Conservation (phyloP, 1,284 basidiomycete species). For the Apiotrichum gracile region DNA sequence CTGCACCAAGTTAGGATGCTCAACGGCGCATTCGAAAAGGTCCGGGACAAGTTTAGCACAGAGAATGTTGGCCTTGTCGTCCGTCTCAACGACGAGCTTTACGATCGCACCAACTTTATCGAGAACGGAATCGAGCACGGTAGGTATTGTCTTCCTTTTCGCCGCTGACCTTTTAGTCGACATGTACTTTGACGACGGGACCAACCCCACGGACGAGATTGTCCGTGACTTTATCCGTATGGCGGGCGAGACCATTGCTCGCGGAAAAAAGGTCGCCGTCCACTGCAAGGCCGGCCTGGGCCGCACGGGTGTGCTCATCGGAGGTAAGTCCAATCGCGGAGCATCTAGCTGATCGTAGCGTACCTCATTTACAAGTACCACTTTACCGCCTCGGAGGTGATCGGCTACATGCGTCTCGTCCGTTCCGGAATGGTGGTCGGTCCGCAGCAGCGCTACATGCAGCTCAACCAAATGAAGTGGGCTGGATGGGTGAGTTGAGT, state of each 20-base stretch:
- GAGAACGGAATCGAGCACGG: constrained; percentile 79
- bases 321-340: constrained; percentile 44
- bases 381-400: constrained; percentile 97
- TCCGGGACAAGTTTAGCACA: constrained; percentile 85
- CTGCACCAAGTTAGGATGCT: constrained; percentile 50
- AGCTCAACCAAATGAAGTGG: constrained; percentile 92
- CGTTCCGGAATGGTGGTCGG: constrained; percentile 89
- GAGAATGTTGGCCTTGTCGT: constrained; percentile 86
- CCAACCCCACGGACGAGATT: constrained; percentile 79
- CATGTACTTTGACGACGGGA: constrained; percentile 95
- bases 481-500: constrained; percentile 82
- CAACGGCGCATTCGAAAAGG: constrained; percentile 72
- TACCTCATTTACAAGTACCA: constrained; percentile 99
- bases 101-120: constrained; percentile 77
- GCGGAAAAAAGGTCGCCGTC: constrained; percentile 74
- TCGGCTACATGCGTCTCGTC: constrained; percentile 96
- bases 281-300: constrained; percentile 57
- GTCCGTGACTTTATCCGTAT: constrained; percentile 82
- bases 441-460: constrained; percentile 79
- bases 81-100: constrained; percentile 88
- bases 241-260: constrained; percentile 67
- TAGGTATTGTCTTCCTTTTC: background rate
- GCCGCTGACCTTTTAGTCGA: constrained; percentile 20
- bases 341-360: constrained; percentile 50
- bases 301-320: constrained; percentile 75